Evolutionary conservation across 1,284 basidiomycete species (phyloP).

Genomic region (Boletus mariae): DNA sequence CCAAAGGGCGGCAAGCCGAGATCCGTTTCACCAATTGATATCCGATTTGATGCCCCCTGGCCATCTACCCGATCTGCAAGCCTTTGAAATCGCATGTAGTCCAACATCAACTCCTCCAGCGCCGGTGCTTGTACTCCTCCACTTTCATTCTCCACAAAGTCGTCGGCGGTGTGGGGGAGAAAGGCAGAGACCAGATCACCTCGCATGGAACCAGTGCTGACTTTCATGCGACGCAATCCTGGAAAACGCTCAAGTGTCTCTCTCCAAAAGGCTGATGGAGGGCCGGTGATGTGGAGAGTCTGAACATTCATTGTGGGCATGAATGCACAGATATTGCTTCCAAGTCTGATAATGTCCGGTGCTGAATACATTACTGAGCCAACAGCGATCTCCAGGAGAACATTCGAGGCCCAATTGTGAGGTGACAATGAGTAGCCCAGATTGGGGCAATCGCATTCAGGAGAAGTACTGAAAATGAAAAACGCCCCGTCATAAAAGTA

Average conservation of each 20-base stretch:
- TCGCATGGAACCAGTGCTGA: background rate
- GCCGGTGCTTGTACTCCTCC: background rate
- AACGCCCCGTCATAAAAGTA: no score
- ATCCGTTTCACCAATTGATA: background rate
- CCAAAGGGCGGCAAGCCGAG: background rate
- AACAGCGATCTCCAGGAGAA: background rate
- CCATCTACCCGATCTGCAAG: background rate
- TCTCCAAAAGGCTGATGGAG: background rate
- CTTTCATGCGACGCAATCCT: background rate
- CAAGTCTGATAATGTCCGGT: background rate
- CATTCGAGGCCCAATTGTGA: background rate
- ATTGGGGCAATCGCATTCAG: background rate
- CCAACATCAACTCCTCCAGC: background rate
- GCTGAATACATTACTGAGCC: background rate
- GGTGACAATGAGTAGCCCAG: no score
- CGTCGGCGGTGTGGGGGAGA: no score
- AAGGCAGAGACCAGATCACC: background rate
- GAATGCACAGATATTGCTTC: background rate
- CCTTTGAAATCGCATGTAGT: background rate
- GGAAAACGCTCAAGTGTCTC: background rate
- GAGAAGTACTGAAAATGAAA: background rate
- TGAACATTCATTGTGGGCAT: background rate
- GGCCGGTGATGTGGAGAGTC: background rate
- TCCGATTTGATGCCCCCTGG: no score
- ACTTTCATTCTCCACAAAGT: background rate